Evolutionary conservation across 805 yeast species (phyloP), one percentile per base, ranked within the genome.

Genomic region (Candida broadrunensis): DNA sequence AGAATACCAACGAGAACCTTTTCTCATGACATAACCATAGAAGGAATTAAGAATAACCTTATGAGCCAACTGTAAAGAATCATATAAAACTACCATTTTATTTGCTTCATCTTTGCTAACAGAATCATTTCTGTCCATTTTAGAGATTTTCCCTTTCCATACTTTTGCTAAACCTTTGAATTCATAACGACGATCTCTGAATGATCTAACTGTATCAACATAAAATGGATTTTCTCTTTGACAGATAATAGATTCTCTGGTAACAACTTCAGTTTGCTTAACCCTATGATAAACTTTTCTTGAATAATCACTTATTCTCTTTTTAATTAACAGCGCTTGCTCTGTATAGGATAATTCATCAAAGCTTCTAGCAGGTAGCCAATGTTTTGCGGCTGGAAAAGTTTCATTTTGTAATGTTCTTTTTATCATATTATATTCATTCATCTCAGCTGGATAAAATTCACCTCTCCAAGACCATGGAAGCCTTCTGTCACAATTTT

Each of bases 391-490:
- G 14, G 81, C 77, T 0, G 91, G 88, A 52, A 88, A 88, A 1
- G 75, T 69, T 58, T 91, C 98, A 49, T 77, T 79, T 47, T 84
- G 86, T 30, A 91, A 63, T 1, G 96, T 85, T 55, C 91, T 74
- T 57, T 85, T 87, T 31, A 93, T 81, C 95, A 89, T 85, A 43
- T 82, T 78, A 58, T 93, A 91, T 55, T 93, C 99, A 55, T 85
- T 89, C 77, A 80, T 81, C 58, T 87, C 83, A 0, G 97, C 88
- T 0, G 99, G 98, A 49, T 73, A 85, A 54, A 73, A 95, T 53
- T 93, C 99, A 38, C 98, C 99, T 70, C 99, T 81, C 98, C 99
- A 93, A 5, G 96, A 76, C 99, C 99, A 93, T 0, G 90, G 86
- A 41, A 93, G 65, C 41, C 91, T 70, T 56, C 99, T 72, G 53